Percentiles rank a stretch among this genome's conserved stretches.
phyloP scores from a whole-genome alignment of 1,284 basidiomycete genomes.

The Ustilago tritici region DNA sequence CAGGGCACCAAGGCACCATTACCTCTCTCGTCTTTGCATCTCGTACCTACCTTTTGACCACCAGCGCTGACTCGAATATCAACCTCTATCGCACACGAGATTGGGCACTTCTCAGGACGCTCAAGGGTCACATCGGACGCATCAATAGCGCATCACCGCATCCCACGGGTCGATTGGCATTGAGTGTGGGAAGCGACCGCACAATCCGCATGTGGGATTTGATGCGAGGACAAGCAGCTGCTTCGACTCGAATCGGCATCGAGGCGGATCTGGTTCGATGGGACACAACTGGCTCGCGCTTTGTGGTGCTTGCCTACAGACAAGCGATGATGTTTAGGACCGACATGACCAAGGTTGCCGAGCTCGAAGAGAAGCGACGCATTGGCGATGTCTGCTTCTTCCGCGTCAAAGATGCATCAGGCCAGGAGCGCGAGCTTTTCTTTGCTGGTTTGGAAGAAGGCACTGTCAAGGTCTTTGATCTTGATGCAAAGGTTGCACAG shows the following conservation, averaged over 20 bases:
- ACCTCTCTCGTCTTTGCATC: constrained; percentile 89
- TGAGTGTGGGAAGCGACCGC: constrained; percentile 89
- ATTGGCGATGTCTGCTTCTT: constrained; percentile 61
- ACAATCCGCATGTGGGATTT: constrained; percentile 98
- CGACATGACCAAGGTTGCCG: constrained; percentile 62
- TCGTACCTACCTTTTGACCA: constrained; percentile 86
- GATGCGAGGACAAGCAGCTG: constrained; percentile 90
- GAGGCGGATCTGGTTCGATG: constrained; percentile 61
- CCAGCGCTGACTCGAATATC: constrained; percentile 82
- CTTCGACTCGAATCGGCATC: constrained; percentile 78
- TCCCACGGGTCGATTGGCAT: constrained; percentile 87
- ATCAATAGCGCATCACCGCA: constrained; percentile 92
- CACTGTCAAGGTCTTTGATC: constrained; percentile 53
- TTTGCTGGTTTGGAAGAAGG: constrained; percentile 57
- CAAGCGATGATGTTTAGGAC: constrained; percentile 60
- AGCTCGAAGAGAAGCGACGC: constrained; percentile 52
- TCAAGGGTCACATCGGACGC: constrained; percentile 92
- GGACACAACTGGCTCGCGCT: constrained; percentile 57
- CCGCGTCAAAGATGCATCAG: constrained; percentile 27
- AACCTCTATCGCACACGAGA: constrained; percentile 91
- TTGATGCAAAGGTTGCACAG: constrained; percentile 35
- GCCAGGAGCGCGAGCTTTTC: constrained; percentile 55
- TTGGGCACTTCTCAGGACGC: constrained; percentile 86
- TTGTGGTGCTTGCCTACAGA: constrained; percentile 57
- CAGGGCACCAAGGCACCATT: constrained; percentile 94